Conservation (phyloP, 176 grass and related monocot species). For the Avena sativa region DNA sequence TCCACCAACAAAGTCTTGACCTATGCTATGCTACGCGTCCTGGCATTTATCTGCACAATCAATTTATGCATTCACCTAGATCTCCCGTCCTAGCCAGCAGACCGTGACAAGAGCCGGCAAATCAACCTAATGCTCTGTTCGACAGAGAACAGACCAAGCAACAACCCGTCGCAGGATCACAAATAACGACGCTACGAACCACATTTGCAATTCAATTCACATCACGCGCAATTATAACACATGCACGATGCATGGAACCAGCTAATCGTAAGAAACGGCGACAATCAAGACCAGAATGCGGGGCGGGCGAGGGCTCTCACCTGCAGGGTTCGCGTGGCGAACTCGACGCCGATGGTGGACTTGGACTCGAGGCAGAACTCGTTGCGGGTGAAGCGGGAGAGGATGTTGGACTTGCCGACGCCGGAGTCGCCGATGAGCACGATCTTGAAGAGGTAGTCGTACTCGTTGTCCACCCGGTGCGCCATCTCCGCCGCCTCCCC, state of each 20-base stretch:
- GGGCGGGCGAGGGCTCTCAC: not conserved
- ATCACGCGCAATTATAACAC: not conserved
- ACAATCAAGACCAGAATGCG: not conserved
- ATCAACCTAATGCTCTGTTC: not conserved
- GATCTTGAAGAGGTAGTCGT: slow-evolving; percentile 98
- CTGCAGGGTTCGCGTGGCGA: slow-evolving; percentile 77
- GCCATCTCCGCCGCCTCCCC: slow-evolving; percentile 42
- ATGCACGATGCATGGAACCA: not conserved
- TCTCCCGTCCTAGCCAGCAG: not conserved
- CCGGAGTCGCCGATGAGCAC: slow-evolving; percentile 90
- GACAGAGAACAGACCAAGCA: not conserved
- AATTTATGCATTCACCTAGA: not conserved
- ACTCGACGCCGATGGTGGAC: slow-evolving; percentile 92
- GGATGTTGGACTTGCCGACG: slow-evolving; percentile 88
- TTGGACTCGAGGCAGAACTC: slow-evolving; percentile 95
- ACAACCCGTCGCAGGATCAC: not conserved
- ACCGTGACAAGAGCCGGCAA: not conserved
- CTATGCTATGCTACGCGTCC: not conserved
- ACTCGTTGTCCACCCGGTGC: slow-evolving; percentile 72
- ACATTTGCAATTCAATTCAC: not conserved
- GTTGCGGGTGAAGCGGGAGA: slow-evolving; percentile 87
- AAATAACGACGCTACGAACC: not conserved
- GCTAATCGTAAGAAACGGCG: not conserved
- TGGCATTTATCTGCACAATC: not conserved
- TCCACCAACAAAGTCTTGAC: not conserved